Conservation (phyloP, 495 filamentous ascomycete genomes). For the Neurospora pannonica region DNA sequence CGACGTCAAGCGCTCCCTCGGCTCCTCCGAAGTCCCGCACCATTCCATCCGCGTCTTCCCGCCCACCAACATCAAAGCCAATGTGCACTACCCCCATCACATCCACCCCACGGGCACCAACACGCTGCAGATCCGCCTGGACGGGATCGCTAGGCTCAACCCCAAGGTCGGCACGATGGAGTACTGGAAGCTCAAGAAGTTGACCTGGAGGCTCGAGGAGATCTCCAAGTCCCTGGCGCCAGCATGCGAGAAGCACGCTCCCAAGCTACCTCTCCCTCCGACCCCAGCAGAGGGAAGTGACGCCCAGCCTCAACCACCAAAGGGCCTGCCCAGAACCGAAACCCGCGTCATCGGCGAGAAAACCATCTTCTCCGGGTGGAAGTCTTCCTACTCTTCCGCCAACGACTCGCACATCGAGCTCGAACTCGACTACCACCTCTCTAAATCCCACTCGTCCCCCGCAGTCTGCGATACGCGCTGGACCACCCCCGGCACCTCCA, state of each 20-base stretch:
- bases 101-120: slow-evolving; percentile 84
- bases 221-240: slow-evolving; percentile 67
- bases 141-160: slow-evolving; percentile 63
- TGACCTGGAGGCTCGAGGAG: slow-evolving; percentile 92
- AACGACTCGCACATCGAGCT: slow-evolving; percentile 66
- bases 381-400: slow-evolving; percentile 68
- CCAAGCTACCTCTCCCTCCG: slow-evolving; percentile 37
- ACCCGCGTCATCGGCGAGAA: slow-evolving; percentile 55
- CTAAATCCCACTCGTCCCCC: slow-evolving; percentile 43
- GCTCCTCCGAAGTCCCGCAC: slow-evolving; percentile 48
- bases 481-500: slow-evolving; percentile 56
- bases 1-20: slow-evolving; percentile 65
- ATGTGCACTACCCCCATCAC: slow-evolving; percentile 67
- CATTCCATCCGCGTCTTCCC: slow-evolving; percentile 90
- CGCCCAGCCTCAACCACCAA: slow-evolving; percentile 37
- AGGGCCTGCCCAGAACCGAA: slow-evolving; percentile 72
- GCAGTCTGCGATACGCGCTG: slow-evolving; percentile 56
- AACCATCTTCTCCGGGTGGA: slow-evolving; percentile 64
- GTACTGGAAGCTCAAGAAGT: slow-evolving; percentile 81
- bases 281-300: slow-evolving; percentile 26
- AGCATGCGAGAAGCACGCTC: slow-evolving; percentile 68
- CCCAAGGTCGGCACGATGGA: slow-evolving; percentile 38
- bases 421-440: slow-evolving; percentile 67
- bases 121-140: slow-evolving; percentile 65
- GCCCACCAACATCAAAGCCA: slow-evolving; percentile 82